These are phyloP conservation scores for Nicotiana paniculata DNA, from an alignment of 257 asterid species.

Conservation along the genomic window DNA sequence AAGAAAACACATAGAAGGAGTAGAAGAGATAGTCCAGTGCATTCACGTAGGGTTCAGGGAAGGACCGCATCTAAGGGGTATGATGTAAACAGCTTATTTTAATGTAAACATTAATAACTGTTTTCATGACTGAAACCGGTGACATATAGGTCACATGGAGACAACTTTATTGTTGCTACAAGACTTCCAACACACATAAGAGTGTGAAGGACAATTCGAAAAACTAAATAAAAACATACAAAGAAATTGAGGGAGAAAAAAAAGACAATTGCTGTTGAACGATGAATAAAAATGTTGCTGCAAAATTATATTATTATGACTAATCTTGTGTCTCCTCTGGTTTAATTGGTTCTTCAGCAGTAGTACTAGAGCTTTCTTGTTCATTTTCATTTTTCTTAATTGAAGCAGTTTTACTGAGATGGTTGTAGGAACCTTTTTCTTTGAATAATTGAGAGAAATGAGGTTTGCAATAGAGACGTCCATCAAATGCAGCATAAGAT, in stretches of 20 bases:
- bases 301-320: background rate
- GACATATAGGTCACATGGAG: too few species aligned
- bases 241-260: too few species aligned
- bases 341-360: background rate
- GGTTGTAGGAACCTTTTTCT: conserved; percentile 67
- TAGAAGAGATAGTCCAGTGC: too few species aligned
- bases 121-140: too few species aligned
- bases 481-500: conserved; percentile 75
- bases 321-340: background rate
- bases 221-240: too few species aligned
- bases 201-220: background rate
- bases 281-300: background rate
- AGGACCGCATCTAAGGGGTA: too few species aligned
- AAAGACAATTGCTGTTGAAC: background rate
- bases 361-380: background rate
- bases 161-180: too few species aligned
- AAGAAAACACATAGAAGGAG: background rate
- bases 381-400: conserved; percentile 23
- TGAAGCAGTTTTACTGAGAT: conserved; percentile 55
- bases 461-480: conserved; percentile 69
- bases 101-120: too few species aligned
- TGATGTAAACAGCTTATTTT: too few species aligned
- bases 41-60: too few species aligned
- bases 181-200: background rate
- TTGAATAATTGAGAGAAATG: conserved; percentile 76